A percentile compares a stretch with the other conserved stretches of the same genome.
These are phyloP conservation scores for Adansonia digitata DNA, from an alignment of 345 rosid genomes.

Conservation along the genomic window DNA sequence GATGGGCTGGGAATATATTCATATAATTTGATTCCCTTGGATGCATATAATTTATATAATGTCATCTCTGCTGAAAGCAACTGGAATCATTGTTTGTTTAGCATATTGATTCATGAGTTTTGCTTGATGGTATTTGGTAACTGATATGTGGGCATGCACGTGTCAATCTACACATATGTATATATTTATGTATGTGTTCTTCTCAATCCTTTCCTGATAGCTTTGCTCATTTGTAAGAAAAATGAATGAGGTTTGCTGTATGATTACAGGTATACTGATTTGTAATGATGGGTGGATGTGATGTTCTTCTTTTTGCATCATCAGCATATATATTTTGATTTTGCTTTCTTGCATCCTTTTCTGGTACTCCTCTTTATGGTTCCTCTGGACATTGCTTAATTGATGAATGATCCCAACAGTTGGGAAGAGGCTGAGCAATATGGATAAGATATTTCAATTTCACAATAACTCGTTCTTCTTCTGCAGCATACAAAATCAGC, in stretches of 20 bases:
- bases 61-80: not conserved
- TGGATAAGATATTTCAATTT: not conserved
- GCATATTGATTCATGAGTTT: not conserved
- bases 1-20: not conserved
- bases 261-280: not conserved
- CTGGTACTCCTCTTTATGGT: not conserved
- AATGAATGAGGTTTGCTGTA: not conserved
- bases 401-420: not conserved
- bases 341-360: not conserved
- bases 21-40: not conserved
- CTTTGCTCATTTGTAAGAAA: not conserved
- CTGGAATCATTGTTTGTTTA: not conserved
- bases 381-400: not conserved
- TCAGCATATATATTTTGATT: not conserved
- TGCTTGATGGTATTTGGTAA: not conserved
- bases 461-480: constrained; percentile 18
- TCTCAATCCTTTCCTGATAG: not conserved
- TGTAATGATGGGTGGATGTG: not conserved
- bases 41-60: not conserved
- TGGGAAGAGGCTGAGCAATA: not conserved
- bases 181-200: not conserved
- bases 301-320: not conserved
- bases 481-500: constrained; percentile 72
- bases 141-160: not conserved
- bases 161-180: not conserved